Evolutionary conservation across 495 filamentous ascomycete genomes (phyloP), one percentile per base, ranked within the genome.

Genomic region (Xylaria grammica): DNA sequence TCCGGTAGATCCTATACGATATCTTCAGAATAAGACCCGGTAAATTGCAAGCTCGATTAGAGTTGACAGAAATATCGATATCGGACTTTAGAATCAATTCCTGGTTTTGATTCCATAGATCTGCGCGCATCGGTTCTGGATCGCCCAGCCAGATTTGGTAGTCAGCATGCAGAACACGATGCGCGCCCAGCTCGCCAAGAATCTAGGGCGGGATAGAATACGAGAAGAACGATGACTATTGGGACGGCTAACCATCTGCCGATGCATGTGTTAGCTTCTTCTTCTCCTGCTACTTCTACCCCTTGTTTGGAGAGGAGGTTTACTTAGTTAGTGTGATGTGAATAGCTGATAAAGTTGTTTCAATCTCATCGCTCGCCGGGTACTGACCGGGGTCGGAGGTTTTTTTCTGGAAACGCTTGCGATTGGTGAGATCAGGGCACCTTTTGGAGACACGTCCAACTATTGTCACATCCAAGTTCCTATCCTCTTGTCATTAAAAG

Each of bases 211-310:
- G 27, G 22, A 46, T 48, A 48, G 27, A 48, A 24, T 7, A 20
- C 19, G 42, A 59, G 38, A 5, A 45, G 1, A 48, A 5, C 4
- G 42, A 19, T 15, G 42, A 30, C 26, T 3, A 20, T 8, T 22
- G 42, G 56, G 29, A 15, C 56, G 56, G 56, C 32, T 46, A 22
- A 22, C 26, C 13, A 30, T 46, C 40, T 44, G 17, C 40, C 42
- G 42, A 59, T 46, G 56, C 56, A 24, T 17, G 42, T 36, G 24
- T 29, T 45, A n/a, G 3, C 24, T 54, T 54, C 51, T 54, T 24
- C 51, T 54, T 17, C 50, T 36, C 20, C 19, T 17, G 36, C 13
- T 36, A 54, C 30, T 24, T 54, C 9, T 30, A n/a, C 26, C 30
- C 49, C 49, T 30, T 24, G 49, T 30, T 51, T 51, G 49, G 19